A percentile compares a stretch with the other conserved stretches of the same genome.
Conservation (phyloP, 768 basidiomycete genomes). For the Xerocomellus amylosporus region DNA sequence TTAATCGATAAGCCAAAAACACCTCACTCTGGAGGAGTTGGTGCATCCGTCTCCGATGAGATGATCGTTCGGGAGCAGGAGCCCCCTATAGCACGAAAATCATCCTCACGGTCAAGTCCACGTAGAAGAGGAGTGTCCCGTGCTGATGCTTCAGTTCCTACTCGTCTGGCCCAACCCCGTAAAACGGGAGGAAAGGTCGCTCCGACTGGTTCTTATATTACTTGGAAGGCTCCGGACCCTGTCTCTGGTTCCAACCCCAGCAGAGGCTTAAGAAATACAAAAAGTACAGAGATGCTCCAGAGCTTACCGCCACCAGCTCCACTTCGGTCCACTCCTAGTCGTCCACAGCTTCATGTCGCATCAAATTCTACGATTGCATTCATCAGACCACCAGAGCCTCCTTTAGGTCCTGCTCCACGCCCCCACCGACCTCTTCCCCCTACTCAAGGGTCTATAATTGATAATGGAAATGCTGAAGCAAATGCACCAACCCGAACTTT, state of each 20-base stretch:
- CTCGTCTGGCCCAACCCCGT: constrained; percentile 18
- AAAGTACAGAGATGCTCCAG: constrained; percentile 31
- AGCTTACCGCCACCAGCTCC: constrained; percentile 13
- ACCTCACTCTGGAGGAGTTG: constrained; percentile 14
- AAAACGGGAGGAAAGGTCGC: constrained; percentile 26
- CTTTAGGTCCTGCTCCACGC: constrained; percentile 19
- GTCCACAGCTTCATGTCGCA: constrained; percentile 24
- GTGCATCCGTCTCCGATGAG: constrained; percentile 24
- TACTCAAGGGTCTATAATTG: constrained; percentile 23
- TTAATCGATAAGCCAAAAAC: constrained; percentile 16
- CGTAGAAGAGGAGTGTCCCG: constrained; percentile 21
- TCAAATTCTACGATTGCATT: constrained; percentile 15
- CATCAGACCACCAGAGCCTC: constrained; percentile 19
- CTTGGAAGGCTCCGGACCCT: constrained; percentile 34
- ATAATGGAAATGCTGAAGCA: constrained; percentile 19
- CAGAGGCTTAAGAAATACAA: constrained; percentile 25
- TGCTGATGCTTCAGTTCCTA: constrained; percentile 18
- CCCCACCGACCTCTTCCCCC: constrained; percentile 30
- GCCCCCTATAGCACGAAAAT: constrained; percentile 5
- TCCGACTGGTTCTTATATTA: constrained; percentile 21
- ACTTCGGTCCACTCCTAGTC: constrained; percentile 32
- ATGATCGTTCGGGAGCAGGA: constrained; percentile 20
- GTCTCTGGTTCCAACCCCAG: constrained; percentile 34
- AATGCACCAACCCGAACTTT: constrained; percentile 19
- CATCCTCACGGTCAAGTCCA: constrained; percentile 19